Conservation (phyloP, 805 yeast genomes). For the Cyberlindnera veronae region DNA sequence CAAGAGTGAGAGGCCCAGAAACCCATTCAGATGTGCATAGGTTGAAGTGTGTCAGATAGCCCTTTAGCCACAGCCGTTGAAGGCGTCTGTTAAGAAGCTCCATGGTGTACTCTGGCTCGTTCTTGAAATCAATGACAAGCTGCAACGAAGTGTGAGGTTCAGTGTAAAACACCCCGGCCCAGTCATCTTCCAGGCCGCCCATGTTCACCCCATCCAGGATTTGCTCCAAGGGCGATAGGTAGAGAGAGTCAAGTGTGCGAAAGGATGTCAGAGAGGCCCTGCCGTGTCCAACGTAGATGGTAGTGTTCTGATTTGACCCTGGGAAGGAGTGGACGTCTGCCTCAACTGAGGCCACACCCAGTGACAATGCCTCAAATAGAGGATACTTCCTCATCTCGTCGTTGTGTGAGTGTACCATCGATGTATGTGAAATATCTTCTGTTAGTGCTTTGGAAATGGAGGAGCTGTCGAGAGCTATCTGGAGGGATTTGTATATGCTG, state of each 20-base stretch:
- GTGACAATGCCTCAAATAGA: constrained; percentile 47
- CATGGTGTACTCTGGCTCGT: constrained; percentile 42
- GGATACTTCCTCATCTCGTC: constrained; percentile 63
- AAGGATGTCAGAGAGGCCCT: constrained; percentile 38
- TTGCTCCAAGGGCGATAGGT: constrained; percentile 46
- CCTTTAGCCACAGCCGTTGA: constrained; percentile 41
- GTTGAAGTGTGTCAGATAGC: constrained; percentile 49
- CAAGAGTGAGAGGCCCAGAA: constrained; percentile 54
- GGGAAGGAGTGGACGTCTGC: constrained; percentile 53
- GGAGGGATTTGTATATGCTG: no score
- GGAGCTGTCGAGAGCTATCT: no score
- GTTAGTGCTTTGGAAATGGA: no score
- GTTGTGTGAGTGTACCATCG: constrained; percentile 52
- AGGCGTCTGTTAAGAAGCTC: constrained; percentile 42
- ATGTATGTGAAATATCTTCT: no score
- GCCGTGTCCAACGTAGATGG: constrained; percentile 60
- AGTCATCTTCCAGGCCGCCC: no score
- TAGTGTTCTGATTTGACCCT: constrained; percentile 21
- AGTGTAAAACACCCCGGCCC: constrained; percentile 24
- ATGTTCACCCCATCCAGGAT: constrained; percentile 42
- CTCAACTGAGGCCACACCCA: constrained; percentile 56
- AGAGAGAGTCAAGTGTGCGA: constrained; percentile 46
- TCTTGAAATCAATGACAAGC: constrained; percentile 62
- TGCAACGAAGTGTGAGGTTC: constrained; percentile 48
- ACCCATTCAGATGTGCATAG: constrained; percentile 29